Evolutionary conservation across 805 yeast genomes (phyloP), one percentile per base, ranked within the genome.

Genomic region (Candida adriatica): DNA sequence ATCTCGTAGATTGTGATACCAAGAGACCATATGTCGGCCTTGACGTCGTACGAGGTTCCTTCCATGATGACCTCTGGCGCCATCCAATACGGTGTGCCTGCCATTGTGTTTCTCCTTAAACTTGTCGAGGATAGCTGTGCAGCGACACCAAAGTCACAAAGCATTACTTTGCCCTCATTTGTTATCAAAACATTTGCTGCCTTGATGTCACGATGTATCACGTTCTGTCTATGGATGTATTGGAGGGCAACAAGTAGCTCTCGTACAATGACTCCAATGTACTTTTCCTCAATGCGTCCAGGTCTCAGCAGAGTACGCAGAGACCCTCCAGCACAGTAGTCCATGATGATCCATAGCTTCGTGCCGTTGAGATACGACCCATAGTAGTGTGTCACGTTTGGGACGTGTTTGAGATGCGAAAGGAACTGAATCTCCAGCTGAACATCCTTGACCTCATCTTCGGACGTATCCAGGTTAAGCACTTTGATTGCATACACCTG

Each of bases 81-180:
- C 98, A 92, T 92, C 98, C 98, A 92, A 53, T 87, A 92, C 0
- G 94, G 94, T 1, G 94, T 83, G 6, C 94, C 94, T 0, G 95
- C 97, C 75, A 94, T 87, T 1, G 98, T 92, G 21, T 90, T 83
- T 46, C 98, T 68, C 53, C 87, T 85, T 27, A 79, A 55, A 13
- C 77, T 74, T 23, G 79, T 70, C 22, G 88, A 69, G 3, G 94
- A 75, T 26, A 88, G 63, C 53, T 86, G 90, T 2, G 96, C 96
- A 1, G 99, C 98, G 15, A 94, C 98, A 19, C 99, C 99, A 59
- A 92, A 92, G 57, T 92, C 99, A 66, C 97, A 90, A 27, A 92
- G 68, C 50, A 84, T 85, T 5, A 94, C 94, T 31, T 70, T 73
- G 6, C 98, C 99, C 29, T 84, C 94, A 44, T 83, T 84, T 4